These are phyloP conservation scores for Daldinia caldariorum DNA, from an alignment of 495 filamentous ascomycete genomes.

Conservation along the genomic window DNA sequence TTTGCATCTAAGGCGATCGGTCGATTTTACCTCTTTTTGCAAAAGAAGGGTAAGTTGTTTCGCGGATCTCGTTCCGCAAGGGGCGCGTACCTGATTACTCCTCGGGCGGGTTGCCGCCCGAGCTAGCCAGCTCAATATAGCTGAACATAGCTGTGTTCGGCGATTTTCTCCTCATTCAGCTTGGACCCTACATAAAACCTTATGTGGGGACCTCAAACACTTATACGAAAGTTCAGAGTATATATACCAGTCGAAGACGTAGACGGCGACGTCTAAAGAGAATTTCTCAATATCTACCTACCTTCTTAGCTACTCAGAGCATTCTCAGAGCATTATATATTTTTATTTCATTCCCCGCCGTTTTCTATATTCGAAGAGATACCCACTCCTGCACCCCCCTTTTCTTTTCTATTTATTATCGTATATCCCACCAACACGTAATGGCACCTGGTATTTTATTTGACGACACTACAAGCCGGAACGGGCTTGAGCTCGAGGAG, in stretches of 20 bases:
- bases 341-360: background rate
- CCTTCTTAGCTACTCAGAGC: background rate
- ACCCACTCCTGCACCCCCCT: conserved; percentile 17
- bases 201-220: conserved; percentile 28
- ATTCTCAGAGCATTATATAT: too few species aligned
- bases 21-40: conserved; percentile 32
- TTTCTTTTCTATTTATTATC: background rate
- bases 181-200: conserved; percentile 10
- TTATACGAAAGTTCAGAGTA: conserved; percentile 30
- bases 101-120: conserved; percentile 28
- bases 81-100: conserved; percentile 19
- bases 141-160: conserved; percentile 35
- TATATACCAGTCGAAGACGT: conserved; percentile 9
- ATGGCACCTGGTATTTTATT: conserved; percentile 45
- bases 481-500: conserved; percentile 79
- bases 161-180: conserved; percentile 42
- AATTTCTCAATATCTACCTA: background rate
- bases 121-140: conserved; percentile 15
- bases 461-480: conserved; percentile 53
- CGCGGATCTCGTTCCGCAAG: conserved; percentile 18
- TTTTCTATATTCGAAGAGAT: conserved; percentile 7
- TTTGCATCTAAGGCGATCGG: conserved; percentile 15
- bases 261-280: conserved; percentile 5
- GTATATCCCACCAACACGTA: conserved; percentile 18
- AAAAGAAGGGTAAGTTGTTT: conserved; percentile 6